These are phyloP conservation scores for Candida methanosorbosa DNA, from an alignment of 805 yeast genomes.

Conservation along the genomic window DNA sequence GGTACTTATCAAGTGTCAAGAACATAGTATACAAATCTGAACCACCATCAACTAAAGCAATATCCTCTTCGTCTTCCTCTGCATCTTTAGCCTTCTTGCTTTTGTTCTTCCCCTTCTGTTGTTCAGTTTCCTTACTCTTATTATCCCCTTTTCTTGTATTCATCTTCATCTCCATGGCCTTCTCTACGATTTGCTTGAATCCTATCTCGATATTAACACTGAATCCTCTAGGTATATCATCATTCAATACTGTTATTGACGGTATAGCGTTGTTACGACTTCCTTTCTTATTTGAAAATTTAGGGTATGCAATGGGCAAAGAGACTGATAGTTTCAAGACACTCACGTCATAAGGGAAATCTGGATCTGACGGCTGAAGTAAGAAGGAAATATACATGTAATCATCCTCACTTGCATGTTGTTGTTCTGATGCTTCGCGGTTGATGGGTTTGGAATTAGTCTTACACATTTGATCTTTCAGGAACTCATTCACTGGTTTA, in stretches of 20 bases:
- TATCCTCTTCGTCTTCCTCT: constrained; percentile 10
- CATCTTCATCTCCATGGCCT: constrained; percentile 26
- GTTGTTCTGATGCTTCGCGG: no score
- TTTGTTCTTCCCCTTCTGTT: constrained; percentile 4
- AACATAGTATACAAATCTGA: constrained; percentile 47
- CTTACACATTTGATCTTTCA: constrained; percentile 4
- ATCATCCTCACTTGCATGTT: constrained; percentile 6
- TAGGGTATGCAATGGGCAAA: constrained; percentile 52
- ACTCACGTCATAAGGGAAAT: constrained; percentile 59
- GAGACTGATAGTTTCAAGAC: constrained; percentile 42
- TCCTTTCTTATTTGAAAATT: no score
- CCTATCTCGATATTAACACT: constrained; percentile 62
- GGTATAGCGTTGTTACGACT: constrained; percentile 30
- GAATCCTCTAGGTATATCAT: constrained; percentile 62
- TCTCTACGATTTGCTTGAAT: constrained; percentile 36
- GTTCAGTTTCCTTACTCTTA: constrained; percentile 2
- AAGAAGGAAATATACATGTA: constrained; percentile 33
- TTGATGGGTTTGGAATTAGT: constrained; percentile 3
- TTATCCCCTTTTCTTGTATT: constrained; percentile 8
- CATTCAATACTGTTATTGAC: constrained; percentile 47
- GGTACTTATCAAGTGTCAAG: constrained; percentile 43
- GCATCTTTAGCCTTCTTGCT: constrained; percentile 14
- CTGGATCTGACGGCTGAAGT: constrained; percentile 58
- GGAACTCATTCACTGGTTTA: constrained; percentile 9
- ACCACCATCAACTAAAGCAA: constrained; percentile 31